Evolutionary conservation across 495 filamentous ascomycete genomes (phyloP).

Genomic region (Lepraria neglecta): DNA sequence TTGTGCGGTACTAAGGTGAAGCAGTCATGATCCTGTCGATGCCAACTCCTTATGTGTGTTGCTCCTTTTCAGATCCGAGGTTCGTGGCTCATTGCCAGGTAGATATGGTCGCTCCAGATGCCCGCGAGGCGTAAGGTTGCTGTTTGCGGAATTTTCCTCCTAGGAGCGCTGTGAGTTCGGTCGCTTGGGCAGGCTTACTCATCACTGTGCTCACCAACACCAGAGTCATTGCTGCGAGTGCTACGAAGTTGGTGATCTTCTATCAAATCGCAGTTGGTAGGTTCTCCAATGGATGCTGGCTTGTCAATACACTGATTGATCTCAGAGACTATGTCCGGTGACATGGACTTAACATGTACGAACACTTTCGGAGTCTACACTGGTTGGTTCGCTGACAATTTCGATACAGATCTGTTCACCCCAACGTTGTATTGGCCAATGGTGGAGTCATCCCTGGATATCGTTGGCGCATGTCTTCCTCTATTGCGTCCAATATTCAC

Average conservation of each 20-base stretch:
- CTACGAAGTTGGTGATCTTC: conserved; percentile 12
- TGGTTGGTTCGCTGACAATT: background rate
- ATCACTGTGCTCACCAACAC: background rate
- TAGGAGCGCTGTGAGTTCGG: conserved; percentile 2
- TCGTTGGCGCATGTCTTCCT: conserved; percentile 16
- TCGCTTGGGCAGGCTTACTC: background rate
- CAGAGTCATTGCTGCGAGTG: conserved; percentile 12
- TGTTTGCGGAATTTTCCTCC: conserved; percentile 4
- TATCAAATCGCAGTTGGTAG: conserved; percentile 4
- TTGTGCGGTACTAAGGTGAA: background rate
- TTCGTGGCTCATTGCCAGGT: background rate
- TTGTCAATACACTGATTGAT: background rate
- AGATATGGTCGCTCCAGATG: conserved; percentile 17
- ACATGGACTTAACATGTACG: conserved; percentile 8
- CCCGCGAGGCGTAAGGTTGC: conserved; percentile 6
- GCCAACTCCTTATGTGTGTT: conserved; percentile 4
- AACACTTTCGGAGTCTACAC: background rate
- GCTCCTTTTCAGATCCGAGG: too few relatives aligned
- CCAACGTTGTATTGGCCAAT: conserved; percentile 18
- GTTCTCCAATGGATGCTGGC: background rate
- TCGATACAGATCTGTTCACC: background rate
- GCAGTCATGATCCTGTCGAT: conserved; percentile 10
- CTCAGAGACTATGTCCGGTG: background rate
- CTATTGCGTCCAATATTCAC: conserved; percentile 9
- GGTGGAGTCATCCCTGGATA: conserved; percentile 14